Evolutionary conservation across 2,329 filamentous ascomycete genomes (phyloP).

Genomic region (Colletotrichum truncatum): DNA sequence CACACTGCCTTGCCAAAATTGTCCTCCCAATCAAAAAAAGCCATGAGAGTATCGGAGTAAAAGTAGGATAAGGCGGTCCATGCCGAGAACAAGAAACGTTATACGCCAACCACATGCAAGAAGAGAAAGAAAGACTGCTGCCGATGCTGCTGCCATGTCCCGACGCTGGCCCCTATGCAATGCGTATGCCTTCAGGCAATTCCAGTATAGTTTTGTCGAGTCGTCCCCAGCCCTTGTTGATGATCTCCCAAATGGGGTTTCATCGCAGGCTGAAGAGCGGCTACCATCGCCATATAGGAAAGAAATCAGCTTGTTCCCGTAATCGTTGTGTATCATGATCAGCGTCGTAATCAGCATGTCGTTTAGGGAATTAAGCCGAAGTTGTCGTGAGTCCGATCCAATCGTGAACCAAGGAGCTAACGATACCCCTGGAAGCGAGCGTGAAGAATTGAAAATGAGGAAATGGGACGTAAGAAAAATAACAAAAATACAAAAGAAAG

Average conservation of each 20-base stretch:
- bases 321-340: constrained; percentile 24
- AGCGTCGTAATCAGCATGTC: constrained; percentile 24
- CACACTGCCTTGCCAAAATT: constrained; percentile 11
- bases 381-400: constrained; percentile 24
- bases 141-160: constrained; percentile 16
- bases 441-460: constrained; percentile 8
- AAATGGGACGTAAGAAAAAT: background rate
- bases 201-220: background rate
- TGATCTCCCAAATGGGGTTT: background rate
- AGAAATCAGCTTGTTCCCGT: background rate
- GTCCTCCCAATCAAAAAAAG: constrained; percentile 25
- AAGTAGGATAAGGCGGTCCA: background rate
- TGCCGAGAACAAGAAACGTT: constrained; percentile 3
- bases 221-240: background rate
- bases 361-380: constrained; percentile 14
- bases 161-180: constrained; percentile 19
- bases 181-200: constrained; percentile 1
- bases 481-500: constrained; percentile 11
- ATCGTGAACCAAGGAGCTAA: constrained; percentile 10
- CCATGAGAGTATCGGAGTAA: constrained; percentile 14
- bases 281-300: constrained; percentile 6
- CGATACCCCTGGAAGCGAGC: constrained; percentile 8
- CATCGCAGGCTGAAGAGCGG: background rate
- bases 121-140: constrained; percentile 3
- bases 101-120: constrained; percentile 12